Evolutionary conservation across 495 filamentous ascomycete genomes (phyloP).

Genomic region (Letharia columbiana): DNA sequence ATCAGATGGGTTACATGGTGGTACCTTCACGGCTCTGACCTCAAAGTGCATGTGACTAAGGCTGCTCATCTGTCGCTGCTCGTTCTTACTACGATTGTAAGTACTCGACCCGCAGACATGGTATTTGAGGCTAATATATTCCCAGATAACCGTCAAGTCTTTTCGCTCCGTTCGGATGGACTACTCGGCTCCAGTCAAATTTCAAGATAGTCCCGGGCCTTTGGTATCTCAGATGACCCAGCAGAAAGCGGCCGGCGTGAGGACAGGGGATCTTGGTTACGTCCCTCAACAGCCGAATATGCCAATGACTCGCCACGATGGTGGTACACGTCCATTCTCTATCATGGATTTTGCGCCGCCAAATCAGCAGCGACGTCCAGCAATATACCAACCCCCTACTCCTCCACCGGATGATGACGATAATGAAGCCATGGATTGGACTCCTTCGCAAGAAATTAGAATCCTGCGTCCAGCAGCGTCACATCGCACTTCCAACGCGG

Average conservation of each 20-base stretch:
- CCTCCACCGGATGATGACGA: slow-evolving; percentile 39
- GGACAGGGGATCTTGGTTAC: slow-evolving; percentile 22
- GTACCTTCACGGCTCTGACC: slow-evolving; percentile 31
- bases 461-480: slow-evolving; percentile 37
- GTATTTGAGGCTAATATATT: slow-evolving; percentile 9
- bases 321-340: slow-evolving; percentile 32
- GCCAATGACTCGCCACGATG: slow-evolving; percentile 7
- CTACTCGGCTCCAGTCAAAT: slow-evolving; percentile 50
- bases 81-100: slow-evolving; percentile 40
- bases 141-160: slow-evolving; percentile 35
- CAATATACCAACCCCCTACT: slow-evolving; percentile 32
- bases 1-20: slow-evolving; percentile 48
- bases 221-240: slow-evolving; percentile 29
- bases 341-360: slow-evolving; percentile 35
- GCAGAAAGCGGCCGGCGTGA: slow-evolving; percentile 25
- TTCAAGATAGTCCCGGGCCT: slow-evolving; percentile 38
- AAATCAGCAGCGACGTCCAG: slow-evolving; percentile 24
- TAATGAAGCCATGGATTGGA: slow-evolving; percentile 70
- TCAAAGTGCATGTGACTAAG: slow-evolving; percentile 48
- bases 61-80: slow-evolving; percentile 13
- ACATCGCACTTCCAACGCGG: slow-evolving; percentile 27
- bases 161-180: slow-evolving; percentile 44
- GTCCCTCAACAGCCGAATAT: slow-evolving; percentile 5
- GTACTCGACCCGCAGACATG: slow-evolving; percentile 39
- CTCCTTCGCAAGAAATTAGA: slow-evolving; percentile 49